These are phyloP conservation scores for Thinopyrum elongatum DNA, from an alignment of 176 grass and related monocot species.

Conservation along the genomic window DNA sequence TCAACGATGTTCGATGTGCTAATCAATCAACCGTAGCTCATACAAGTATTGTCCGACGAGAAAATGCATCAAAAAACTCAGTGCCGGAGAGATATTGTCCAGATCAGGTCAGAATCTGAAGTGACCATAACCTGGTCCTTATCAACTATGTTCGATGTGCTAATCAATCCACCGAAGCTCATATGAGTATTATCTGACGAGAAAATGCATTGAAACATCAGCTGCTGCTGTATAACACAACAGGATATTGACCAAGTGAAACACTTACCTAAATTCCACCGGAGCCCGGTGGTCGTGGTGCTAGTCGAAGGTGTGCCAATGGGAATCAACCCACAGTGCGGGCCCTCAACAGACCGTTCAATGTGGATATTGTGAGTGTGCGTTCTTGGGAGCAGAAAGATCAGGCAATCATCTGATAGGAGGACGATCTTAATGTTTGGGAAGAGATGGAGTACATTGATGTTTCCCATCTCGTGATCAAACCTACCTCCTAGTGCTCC, in stretches of 20 bases:
- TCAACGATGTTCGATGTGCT: slow-evolving; percentile 76
- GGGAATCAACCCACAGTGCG: slow-evolving; percentile 76
- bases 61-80: slow-evolving; percentile 9
- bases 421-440: slow-evolving; percentile 56
- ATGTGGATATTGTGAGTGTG: slow-evolving; percentile 58
- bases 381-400: slow-evolving; percentile 64
- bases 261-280: slow-evolving; percentile 71
- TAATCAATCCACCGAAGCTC: slow-evolving; percentile 70
- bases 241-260: slow-evolving; percentile 19
- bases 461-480: slow-evolving; percentile 86
- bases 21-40: slow-evolving; percentile 64
- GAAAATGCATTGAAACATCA: slow-evolving; percentile 10
- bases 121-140: slow-evolving; percentile 52
- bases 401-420: slow-evolving; percentile 69
- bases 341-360: slow-evolving; percentile 46
- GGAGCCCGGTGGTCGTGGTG: slow-evolving; percentile 72
- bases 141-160: slow-evolving; percentile 70
- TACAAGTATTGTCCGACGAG: slow-evolving; percentile 40
- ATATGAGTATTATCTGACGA: slow-evolving; percentile 51
- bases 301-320: slow-evolving; percentile 48
- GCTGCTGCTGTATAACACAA: neutral
- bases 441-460: slow-evolving; percentile 69
- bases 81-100: slow-evolving; percentile 75
- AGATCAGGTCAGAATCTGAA: slow-evolving; percentile 73
- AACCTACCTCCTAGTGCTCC: slow-evolving; percentile 84